Conservation (phyloP, 1,284 basidiomycete genomes). For the Amylostereum areolatum region DNA sequence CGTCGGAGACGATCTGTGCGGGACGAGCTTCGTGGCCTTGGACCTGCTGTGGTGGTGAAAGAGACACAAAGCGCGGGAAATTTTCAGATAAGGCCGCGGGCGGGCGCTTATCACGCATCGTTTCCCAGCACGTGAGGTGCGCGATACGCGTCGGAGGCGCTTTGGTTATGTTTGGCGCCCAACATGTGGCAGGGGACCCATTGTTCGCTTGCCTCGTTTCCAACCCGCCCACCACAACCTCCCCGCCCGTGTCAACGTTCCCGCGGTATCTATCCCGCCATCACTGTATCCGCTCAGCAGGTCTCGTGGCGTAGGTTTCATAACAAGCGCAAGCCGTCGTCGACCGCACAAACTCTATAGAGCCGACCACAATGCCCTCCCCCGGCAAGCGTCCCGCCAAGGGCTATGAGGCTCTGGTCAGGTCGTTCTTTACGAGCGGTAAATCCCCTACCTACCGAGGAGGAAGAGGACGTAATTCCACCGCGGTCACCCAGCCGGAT, state of each 20-base stretch:
- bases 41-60: constrained; percentile 27
- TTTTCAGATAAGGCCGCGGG: not conserved
- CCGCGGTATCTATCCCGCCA: not conserved
- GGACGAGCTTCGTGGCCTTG: constrained; percentile 50
- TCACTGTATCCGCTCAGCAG: not conserved
- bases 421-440: constrained; percentile 13
- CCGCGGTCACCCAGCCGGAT: constrained; percentile 15
- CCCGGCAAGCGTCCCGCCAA: constrained; percentile 1
- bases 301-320: too few species aligned
- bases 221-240: not conserved
- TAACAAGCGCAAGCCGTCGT: too few species aligned
- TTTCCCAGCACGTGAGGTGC: constrained; percentile 10
- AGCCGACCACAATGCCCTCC: constrained; percentile 7
- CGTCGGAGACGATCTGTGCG: constrained; percentile 28
- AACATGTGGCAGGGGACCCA: not conserved
- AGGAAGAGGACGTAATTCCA: not conserved
- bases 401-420: constrained; percentile 12
- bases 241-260: not conserved
- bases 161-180: constrained; percentile 8
- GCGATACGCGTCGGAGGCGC: not conserved
- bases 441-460: not conserved
- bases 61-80: not conserved
- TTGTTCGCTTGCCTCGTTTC: not conserved
- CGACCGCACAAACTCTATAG: not conserved
- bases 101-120: too few species aligned